Percentiles rank a stretch among this genome's conserved stretches.
Conservation (phyloP, 176 grass and related monocot genomes). For the Puccinellia tenuiflora region DNA sequence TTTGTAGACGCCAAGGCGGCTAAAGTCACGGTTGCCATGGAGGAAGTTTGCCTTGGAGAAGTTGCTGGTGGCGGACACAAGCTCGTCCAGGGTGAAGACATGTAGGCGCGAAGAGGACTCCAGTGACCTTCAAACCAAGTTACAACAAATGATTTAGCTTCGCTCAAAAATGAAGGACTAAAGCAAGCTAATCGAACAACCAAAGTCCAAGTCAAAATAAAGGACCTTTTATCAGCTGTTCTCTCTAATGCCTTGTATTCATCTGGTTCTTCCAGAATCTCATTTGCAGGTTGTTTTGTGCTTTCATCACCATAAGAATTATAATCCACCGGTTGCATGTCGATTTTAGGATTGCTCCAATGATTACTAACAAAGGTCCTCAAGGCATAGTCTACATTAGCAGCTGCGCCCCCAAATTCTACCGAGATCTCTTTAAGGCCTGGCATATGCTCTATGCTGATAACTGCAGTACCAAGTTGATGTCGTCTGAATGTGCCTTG, state of each 20-base stretch:
- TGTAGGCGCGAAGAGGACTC: neutral
- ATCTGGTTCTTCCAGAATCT: neutral
- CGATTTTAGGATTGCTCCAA: neutral
- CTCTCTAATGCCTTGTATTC: neutral
- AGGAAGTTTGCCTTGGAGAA: neutral
- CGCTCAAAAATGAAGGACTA: neutral
- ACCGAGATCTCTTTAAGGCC: neutral
- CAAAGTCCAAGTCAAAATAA: neutral
- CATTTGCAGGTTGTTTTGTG: neutral
- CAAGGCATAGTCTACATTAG: neutral
- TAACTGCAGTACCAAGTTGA: no score
- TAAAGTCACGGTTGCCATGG: neutral
- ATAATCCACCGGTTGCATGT: neutral
- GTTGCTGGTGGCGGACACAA: neutral
- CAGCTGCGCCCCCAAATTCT: neutral
- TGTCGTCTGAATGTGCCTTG: neutral
- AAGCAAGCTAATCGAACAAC: neutral
- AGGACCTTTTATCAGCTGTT: neutral
- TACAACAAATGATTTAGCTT: neutral
- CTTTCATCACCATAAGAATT: neutral
- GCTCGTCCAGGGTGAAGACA: neutral
- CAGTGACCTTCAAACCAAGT: neutral
- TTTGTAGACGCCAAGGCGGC: neutral
- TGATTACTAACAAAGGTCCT: neutral
- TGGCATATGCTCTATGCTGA: neutral